A percentile compares a stretch with the other conserved stretches of the same genome.
These are phyloP conservation scores for Larix kaempferi DNA, from an alignment of 75 land plant genomes.

Conservation along the genomic window DNA sequence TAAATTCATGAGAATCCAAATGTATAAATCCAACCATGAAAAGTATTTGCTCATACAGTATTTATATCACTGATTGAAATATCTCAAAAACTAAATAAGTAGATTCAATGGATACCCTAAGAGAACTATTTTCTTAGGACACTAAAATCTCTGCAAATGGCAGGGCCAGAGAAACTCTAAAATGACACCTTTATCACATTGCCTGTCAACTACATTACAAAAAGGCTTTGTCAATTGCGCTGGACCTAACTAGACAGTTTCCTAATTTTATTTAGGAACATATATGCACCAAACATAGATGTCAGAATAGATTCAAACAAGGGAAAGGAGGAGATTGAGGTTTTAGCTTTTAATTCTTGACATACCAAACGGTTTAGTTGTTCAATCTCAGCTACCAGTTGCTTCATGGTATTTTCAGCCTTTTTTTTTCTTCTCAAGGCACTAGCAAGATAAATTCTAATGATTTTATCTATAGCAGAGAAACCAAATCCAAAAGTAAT, in stretches of 20 bases:
- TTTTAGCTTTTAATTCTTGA: background rate
- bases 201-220: background rate
- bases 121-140: background rate
- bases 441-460: slow-evolving; percentile 63
- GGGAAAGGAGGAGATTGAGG: background rate
- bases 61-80: background rate
- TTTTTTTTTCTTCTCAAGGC: slow-evolving; percentile 73
- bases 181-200: background rate
- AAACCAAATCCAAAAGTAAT: background rate
- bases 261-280: background rate
- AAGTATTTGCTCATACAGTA: background rate
- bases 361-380: slow-evolving; percentile 58
- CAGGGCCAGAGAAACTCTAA: background rate
- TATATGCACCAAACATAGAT: background rate
- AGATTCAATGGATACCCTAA: background rate
- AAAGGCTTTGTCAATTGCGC: background rate
- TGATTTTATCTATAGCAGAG: slow-evolving; percentile 47
- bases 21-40: background rate
- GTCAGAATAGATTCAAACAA: background rate
- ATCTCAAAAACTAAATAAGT: background rate
- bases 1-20: background rate
- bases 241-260: background rate
- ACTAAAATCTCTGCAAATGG: background rate
- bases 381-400: slow-evolving; percentile 74
- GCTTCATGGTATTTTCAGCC: slow-evolving; percentile 61